phyloP scores from a whole-genome alignment of 1,284 basidiomycete genomes.

The Ceratobasidium sp. region DNA sequence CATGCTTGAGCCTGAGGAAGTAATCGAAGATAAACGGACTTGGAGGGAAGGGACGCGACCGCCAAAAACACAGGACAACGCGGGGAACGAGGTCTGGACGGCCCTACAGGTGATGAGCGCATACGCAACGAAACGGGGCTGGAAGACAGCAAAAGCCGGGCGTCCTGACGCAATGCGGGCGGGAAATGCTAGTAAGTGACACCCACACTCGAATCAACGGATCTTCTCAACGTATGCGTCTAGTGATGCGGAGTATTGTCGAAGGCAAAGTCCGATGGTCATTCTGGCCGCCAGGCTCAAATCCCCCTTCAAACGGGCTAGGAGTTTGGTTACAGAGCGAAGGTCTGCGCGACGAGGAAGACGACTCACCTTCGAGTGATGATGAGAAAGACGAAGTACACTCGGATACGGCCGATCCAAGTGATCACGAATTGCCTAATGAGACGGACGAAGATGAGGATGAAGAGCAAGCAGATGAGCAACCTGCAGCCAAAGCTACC shows the following conservation, averaged over 20 bases:
- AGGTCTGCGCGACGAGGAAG: conserved; percentile 42
- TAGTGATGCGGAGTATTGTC: conserved; percentile 83
- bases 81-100: conserved; percentile 68
- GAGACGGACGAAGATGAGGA: conserved; percentile 51
- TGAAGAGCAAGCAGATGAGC: conserved; percentile 48
- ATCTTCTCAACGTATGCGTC: not conserved
- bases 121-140: conserved; percentile 82
- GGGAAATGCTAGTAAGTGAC: conserved; percentile 82
- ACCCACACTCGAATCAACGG: conserved; percentile 49
- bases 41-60: conserved; percentile 71
- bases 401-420: conserved; percentile 47
- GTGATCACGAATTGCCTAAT: conserved; percentile 38
- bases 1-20: conserved; percentile 56
- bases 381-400: conserved; percentile 51
- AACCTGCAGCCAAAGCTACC: conserved; percentile 43
- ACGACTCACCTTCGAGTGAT: conserved; percentile 51
- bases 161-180: conserved; percentile 89
- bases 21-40: conserved; percentile 74
- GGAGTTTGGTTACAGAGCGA: conserved; percentile 72
- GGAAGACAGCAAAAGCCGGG: conserved; percentile 90
- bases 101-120: conserved; percentile 84
- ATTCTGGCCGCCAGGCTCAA: conserved; percentile 79
- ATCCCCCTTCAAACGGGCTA: conserved; percentile 55
- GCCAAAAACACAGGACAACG: conserved; percentile 43
- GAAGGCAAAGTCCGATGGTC: conserved; percentile 87